Evolutionary conservation across 176 grass and related monocot genomes (phyloP).

Genomic region (Musa beccarii): DNA sequence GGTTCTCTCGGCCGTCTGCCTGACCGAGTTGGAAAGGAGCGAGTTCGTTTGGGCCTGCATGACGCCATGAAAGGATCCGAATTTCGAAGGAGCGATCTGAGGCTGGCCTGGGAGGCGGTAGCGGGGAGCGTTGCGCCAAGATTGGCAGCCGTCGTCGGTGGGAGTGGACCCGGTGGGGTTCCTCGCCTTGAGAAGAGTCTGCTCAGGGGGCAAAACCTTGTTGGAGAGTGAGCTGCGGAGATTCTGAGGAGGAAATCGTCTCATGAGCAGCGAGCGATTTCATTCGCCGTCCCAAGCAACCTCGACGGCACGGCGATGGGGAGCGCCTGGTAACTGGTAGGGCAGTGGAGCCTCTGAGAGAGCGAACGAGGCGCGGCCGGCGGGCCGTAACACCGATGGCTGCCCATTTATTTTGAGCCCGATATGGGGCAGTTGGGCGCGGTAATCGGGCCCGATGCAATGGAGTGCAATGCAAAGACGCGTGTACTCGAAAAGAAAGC

Average conservation of each 20-base stretch:
- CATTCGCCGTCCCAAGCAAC: background rate
- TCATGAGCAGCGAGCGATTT: background rate
- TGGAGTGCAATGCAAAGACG: too few relatives aligned
- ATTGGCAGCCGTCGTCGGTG: background rate
- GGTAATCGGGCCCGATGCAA: too few relatives aligned
- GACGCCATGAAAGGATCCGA: background rate
- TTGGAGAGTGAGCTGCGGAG: background rate
- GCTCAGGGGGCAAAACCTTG: background rate
- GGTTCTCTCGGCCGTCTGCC: background rate
- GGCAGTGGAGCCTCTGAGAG: too few relatives aligned
- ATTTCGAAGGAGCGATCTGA: background rate
- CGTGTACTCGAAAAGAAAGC: too few relatives aligned
- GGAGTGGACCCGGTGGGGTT: background rate
- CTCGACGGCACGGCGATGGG: background rate
- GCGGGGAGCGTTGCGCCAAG: background rate
- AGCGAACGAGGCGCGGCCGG: background rate
- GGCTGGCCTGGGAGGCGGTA: background rate
- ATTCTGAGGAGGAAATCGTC: background rate
- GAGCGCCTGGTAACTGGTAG: too few relatives aligned
- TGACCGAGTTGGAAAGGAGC: conserved; percentile 4
- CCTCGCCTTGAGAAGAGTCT: background rate
- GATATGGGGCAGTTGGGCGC: too few relatives aligned
- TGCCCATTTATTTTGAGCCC: too few relatives aligned
- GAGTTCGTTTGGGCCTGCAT: background rate
- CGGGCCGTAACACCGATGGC: background rate